Base-by-base conservation (phyloP, 148 eudicot genomes). In the Arbutus unedo region DNA sequence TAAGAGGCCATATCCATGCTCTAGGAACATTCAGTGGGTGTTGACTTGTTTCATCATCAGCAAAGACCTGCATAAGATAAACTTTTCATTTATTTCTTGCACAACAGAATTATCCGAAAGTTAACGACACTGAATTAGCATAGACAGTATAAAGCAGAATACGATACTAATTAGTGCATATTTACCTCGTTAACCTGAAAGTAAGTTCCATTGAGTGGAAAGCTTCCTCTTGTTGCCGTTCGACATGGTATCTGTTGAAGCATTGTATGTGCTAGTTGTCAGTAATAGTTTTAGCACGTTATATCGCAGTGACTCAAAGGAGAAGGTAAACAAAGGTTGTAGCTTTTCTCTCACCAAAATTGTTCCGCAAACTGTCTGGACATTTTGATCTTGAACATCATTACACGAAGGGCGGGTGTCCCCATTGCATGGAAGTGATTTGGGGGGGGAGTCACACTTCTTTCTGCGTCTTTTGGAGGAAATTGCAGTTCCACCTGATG, bases 161-260 rank as follows among this genome's bases (percentile, higher is more conserved):
- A 53, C 8, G 4, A 15, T 53, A 15, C 38, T 31, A 53, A 53
- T 15, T 13, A 53, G 56, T 9, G 13, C 14, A 53, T 9, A 13
- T 15, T 78, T 85, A 93, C 97, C 95, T 95, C 98, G 64, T 95
- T 95, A 49, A 93, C 97, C 88, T 95, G 98, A 82, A 93, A 95
- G 84, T 95, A 95, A 79, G 98, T 95, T 48, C 98, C 98, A 87
- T 95, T 95, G 53, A 95, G 91, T 18, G 98, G 98, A 85, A 95
- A 95, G 86, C 98, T 92, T 74, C 98, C 98, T 86, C 93, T 90
- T 97, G 92, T 95, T 66, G 98, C 98, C 72, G 97, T 95, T 84
- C 97, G 89, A 78, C 97, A 93, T 80, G 98, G 98, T 90, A 95
- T 92, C 98, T 95, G 91, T 74, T 54, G 85, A 64, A 88, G 86